Percentiles rank a stretch among this genome's conserved stretches.
Evolutionary conservation across 2,329 filamentous ascomycete genomes (phyloP).

Genomic region (Fusarium domesticum): DNA sequence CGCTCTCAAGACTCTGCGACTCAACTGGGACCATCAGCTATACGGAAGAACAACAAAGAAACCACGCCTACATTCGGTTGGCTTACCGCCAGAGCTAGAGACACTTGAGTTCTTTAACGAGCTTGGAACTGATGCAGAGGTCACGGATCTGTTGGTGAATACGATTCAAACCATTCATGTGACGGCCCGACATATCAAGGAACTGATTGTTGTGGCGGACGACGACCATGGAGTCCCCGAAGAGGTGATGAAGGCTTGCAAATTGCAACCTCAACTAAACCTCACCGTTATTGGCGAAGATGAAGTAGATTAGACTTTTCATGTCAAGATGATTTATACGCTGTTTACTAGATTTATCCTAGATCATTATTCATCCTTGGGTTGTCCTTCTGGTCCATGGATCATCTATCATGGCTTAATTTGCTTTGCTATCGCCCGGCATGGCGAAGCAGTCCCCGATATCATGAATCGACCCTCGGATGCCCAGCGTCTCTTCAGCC

Average conservation of each 20-base stretch:
- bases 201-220: constrained; percentile 38
- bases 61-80: constrained; percentile 46
- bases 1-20: constrained; percentile 38
- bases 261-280: constrained; percentile 29
- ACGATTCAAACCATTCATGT: constrained; percentile 39
- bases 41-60: constrained; percentile 45
- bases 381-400: too few species aligned
- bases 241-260: constrained; percentile 36
- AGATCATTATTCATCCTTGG: too few species aligned
- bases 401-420: too few species aligned
- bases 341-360: too few species aligned
- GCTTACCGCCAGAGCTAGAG: constrained; percentile 45
- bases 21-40: constrained; percentile 49
- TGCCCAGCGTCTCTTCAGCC: too few species aligned
- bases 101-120: constrained; percentile 46
- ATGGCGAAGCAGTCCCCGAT: too few species aligned
- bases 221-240: constrained; percentile 35
- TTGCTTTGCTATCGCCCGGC: too few species aligned
- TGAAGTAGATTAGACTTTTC: too few species aligned
- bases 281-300: constrained; percentile 34
- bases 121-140: constrained; percentile 46
- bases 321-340: too few species aligned
- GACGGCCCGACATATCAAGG: constrained; percentile 37
- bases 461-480: too few species aligned
- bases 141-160: constrained; percentile 44